These are phyloP conservation scores for Leccinum subgranulosum DNA, from an alignment of 768 basidiomycete species.

Conservation along the genomic window DNA sequence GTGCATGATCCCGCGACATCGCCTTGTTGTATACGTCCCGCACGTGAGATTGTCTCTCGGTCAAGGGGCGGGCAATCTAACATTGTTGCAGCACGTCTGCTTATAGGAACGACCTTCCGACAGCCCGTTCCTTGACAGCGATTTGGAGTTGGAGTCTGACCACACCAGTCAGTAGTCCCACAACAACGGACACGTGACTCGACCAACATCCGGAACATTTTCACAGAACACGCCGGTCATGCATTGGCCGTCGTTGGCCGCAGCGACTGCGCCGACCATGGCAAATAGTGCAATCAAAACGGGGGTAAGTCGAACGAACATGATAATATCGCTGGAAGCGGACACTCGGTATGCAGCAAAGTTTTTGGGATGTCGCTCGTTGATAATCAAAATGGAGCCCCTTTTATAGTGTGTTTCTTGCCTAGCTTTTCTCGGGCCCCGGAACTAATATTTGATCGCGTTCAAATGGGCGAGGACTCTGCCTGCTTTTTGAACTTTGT, in stretches of 20 bases:
- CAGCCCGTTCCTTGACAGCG: neutral
- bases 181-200: neutral
- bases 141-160: neutral
- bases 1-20: neutral
- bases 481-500: too few relatives aligned
- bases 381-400: neutral
- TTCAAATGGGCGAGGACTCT: too few relatives aligned
- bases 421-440: neutral
- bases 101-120: neutral
- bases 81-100: neutral
- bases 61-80: neutral
- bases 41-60: neutral
- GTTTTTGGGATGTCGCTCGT: neutral
- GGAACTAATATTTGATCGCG: too few relatives aligned
- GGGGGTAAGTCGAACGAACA: slow-evolving; percentile 6
- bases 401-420: neutral
- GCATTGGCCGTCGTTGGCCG: neutral
- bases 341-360: neutral
- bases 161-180: neutral
- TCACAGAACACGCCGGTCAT: neutral
- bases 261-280: neutral
- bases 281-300: too few relatives aligned
- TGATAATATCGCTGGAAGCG: neutral
- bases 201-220: neutral
- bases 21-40: neutral